phyloP scores from a whole-genome alignment of 176 grass and related monocot genomes.

The Oryza nivara region DNA sequence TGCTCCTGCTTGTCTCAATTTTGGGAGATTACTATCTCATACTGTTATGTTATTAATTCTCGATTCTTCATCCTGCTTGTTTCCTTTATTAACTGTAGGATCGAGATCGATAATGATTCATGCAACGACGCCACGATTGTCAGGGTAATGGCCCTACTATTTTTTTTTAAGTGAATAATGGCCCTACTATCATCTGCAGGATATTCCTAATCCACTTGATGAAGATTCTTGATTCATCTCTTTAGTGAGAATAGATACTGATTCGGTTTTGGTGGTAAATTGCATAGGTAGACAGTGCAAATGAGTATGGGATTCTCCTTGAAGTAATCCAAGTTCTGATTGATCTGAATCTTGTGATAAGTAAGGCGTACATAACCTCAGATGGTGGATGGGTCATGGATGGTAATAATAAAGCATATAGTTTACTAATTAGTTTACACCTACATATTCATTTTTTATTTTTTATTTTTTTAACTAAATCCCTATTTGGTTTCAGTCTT shows the following conservation, averaged over 20 bases:
- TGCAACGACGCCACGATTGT: conserved; percentile 63
- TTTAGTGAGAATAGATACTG: not conserved
- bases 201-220: not conserved
- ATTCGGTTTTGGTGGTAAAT: conserved; percentile 1
- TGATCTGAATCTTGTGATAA: conserved; percentile 78
- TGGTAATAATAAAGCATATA: conserved; percentile 39
- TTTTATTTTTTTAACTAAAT: not conserved
- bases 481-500: conserved; percentile 61
- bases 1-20: not conserved
- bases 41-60: not conserved
- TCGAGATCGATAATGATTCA: conserved; percentile 71
- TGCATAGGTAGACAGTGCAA: conserved; percentile 66
- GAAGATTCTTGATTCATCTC: not conserved
- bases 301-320: conserved; percentile 77
- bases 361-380: conserved; percentile 78
- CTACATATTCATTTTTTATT: not conserved
- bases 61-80: conserved; percentile 1
- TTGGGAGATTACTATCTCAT: not conserved
- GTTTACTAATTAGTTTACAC: not conserved
- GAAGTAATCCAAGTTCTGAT: conserved; percentile 81
- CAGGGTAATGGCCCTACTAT: conserved; percentile 46
- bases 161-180: conserved; percentile 28
- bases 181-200: not conserved
- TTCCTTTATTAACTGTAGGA: conserved; percentile 46
- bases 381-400: conserved; percentile 93